These are phyloP conservation scores for Albugo candida DNA, from an alignment of 352 stramenopile genomes.

Conservation along the genomic window DNA sequence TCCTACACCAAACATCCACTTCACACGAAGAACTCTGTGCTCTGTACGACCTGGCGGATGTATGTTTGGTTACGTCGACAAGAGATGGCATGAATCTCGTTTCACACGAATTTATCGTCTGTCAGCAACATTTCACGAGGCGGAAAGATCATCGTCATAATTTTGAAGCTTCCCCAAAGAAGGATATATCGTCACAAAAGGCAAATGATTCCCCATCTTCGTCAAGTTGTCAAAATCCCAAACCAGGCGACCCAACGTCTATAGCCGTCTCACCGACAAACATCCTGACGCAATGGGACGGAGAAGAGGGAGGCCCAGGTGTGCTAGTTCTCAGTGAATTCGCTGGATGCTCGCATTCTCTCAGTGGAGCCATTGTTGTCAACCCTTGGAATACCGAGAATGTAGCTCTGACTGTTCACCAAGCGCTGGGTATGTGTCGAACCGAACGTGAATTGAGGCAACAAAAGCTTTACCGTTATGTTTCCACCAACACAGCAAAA, in stretches of 20 bases:
- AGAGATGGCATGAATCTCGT: slow-evolving; percentile 83
- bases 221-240: slow-evolving; percentile 10
- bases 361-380: slow-evolving; percentile 70
- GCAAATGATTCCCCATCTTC: neutral
- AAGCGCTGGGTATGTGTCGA: slow-evolving; percentile 66
- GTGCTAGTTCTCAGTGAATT: slow-evolving; percentile 81
- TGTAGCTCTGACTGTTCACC: slow-evolving; percentile 54
- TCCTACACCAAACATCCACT: slow-evolving; percentile 67
- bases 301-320: slow-evolving; percentile 56
- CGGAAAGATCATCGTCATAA: slow-evolving; percentile 44
- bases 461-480: slow-evolving; percentile 79
- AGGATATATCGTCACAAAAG: neutral
- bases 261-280: slow-evolving; percentile 21
- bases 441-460: slow-evolving; percentile 74
- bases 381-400: slow-evolving; percentile 82
- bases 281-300: slow-evolving; percentile 55
- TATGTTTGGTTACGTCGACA: slow-evolving; percentile 77
- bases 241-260: slow-evolving; percentile 11
- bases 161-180: slow-evolving; percentile 2
- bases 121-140: slow-evolving; percentile 69
- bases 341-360: slow-evolving; percentile 68
- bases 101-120: slow-evolving; percentile 78
- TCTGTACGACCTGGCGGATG: slow-evolving; percentile 76
- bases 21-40: slow-evolving; percentile 75
- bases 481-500: slow-evolving; percentile 67